Conservation (phyloP, 371 early-diverging fungal species). For the Funneliformis caledonium region DNA sequence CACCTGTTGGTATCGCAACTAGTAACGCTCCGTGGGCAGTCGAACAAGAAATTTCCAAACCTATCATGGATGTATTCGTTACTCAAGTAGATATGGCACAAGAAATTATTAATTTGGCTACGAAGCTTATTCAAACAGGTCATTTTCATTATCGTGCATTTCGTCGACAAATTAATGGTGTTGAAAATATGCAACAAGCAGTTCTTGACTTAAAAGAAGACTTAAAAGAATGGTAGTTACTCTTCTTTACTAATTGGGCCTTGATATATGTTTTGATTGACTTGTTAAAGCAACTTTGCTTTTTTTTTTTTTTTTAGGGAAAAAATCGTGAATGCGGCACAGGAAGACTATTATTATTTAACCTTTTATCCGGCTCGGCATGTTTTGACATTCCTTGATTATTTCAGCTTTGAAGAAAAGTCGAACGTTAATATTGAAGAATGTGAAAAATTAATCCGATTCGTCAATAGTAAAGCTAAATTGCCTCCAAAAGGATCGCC, state of each 20-base stretch:
- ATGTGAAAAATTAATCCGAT: constrained; percentile 19
- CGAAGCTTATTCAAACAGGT: constrained; percentile 40
- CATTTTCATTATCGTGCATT: constrained; percentile 41
- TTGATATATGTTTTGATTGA: not conserved
- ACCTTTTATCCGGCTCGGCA: constrained; percentile 38
- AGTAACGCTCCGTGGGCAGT: not conserved
- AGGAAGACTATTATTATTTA: constrained; percentile 40
- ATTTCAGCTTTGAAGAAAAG: constrained; percentile 4
- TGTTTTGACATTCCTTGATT: constrained; percentile 35
- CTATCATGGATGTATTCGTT: constrained; percentile 36
- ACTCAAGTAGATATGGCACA: constrained; percentile 38
- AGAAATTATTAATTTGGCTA: constrained; percentile 36
- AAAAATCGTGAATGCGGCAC: constrained; percentile 22
- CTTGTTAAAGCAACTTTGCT: not conserved
- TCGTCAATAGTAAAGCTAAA: constrained; percentile 27
- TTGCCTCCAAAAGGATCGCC: constrained; percentile 3
- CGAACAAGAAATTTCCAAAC: constrained; percentile 12
- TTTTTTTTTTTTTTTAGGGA: constrained; percentile 28
- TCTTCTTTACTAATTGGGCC: not conserved
- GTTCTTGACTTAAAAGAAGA: constrained; percentile 21
- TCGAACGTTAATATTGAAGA: not conserved
- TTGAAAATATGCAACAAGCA: not conserved
- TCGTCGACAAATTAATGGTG: not conserved
- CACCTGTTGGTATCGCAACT: not conserved
- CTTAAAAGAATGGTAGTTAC: constrained; percentile 29